These are phyloP conservation scores for Colletotrichum higginsianum DNA, from an alignment of 2,329 filamentous ascomycete species.

Conservation along the genomic window DNA sequence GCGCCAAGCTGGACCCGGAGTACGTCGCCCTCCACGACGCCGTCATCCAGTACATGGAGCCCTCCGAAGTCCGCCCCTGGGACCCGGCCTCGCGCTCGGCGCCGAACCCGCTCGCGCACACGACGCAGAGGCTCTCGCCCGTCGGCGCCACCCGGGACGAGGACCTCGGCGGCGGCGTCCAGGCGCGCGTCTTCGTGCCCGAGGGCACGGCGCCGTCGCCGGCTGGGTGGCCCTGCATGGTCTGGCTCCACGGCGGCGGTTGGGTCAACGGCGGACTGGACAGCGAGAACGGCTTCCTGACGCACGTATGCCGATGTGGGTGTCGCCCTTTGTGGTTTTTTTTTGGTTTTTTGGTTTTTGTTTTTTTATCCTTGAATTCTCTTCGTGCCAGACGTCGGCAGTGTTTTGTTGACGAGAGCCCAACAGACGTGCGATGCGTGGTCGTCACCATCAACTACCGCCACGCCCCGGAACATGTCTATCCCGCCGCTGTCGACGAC, in stretches of 20 bases:
- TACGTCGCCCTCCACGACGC: conserved; percentile 56
- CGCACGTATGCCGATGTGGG: conserved; percentile 47
- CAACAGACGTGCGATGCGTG: conserved; percentile 46
- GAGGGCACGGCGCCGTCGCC: conserved; percentile 40
- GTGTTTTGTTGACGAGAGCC: neutral
- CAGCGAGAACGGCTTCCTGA: conserved; percentile 53
- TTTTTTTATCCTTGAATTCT: no score
- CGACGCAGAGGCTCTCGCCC: conserved; percentile 14
- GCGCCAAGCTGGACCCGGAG: conserved; percentile 53
- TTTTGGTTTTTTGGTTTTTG: no score
- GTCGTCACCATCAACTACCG: conserved; percentile 54
- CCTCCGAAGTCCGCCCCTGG: conserved; percentile 53
- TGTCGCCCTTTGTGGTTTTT: neutral
- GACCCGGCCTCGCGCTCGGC: conserved; percentile 41
- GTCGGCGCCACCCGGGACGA: conserved; percentile 23
- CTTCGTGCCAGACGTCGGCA: no score
- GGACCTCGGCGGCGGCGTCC: conserved; percentile 47
- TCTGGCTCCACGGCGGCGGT: conserved; percentile 59
- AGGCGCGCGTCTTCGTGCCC: conserved; percentile 53
- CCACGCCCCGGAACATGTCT: conserved; percentile 54
- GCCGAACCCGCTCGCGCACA: conserved; percentile 16
- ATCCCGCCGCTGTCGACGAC: conserved; percentile 54
- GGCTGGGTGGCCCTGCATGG: conserved; percentile 53
- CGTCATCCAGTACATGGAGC: conserved; percentile 54
- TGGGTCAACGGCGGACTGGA: conserved; percentile 55